Conservation (phyloP, 2,329 filamentous ascomycete species). For the Geoglossum cookeanum region DNA sequence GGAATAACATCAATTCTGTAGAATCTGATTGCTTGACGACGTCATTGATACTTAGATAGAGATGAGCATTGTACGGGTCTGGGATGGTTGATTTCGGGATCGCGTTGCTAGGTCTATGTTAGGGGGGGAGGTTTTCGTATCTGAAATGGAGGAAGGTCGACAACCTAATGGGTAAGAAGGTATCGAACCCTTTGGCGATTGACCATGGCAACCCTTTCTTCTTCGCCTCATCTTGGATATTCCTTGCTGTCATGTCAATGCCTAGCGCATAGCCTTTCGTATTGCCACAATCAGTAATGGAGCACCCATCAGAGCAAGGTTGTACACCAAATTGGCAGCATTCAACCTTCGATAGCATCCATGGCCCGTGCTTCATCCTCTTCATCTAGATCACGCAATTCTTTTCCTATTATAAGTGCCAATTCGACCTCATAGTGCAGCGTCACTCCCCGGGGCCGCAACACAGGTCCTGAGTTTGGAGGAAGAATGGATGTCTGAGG, state of each 20-base stretch:
- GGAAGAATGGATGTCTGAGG: slow-evolving; percentile 71
- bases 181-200: slow-evolving; percentile 95
- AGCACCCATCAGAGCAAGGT: background rate
- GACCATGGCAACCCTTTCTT: slow-evolving; percentile 91
- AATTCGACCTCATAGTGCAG: slow-evolving; percentile 94
- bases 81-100: slow-evolving; percentile 66
- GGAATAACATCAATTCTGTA: slow-evolving; percentile 87
- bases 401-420: slow-evolving; percentile 71
- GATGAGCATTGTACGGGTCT: slow-evolving; percentile 72
- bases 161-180: slow-evolving; percentile 59
- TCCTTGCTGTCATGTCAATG: slow-evolving; percentile 95
- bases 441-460: slow-evolving; percentile 64
- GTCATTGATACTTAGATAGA: slow-evolving; percentile 72
- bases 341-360: slow-evolving; percentile 57
- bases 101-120: slow-evolving; percentile 33
- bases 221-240: slow-evolving; percentile 92
- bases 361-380: slow-evolving; percentile 58
- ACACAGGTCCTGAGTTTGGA: slow-evolving; percentile 57
- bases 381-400: slow-evolving; percentile 53
- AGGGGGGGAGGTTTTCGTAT: background rate
- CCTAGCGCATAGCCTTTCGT: slow-evolving; percentile 59
- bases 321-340: background rate
- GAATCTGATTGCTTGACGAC: slow-evolving; percentile 64
- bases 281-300: background rate
- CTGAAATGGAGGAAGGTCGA: background rate